Evolutionary conservation across 768 basidiomycete species (phyloP).

Genomic region (Auriscalpium orientale): DNA sequence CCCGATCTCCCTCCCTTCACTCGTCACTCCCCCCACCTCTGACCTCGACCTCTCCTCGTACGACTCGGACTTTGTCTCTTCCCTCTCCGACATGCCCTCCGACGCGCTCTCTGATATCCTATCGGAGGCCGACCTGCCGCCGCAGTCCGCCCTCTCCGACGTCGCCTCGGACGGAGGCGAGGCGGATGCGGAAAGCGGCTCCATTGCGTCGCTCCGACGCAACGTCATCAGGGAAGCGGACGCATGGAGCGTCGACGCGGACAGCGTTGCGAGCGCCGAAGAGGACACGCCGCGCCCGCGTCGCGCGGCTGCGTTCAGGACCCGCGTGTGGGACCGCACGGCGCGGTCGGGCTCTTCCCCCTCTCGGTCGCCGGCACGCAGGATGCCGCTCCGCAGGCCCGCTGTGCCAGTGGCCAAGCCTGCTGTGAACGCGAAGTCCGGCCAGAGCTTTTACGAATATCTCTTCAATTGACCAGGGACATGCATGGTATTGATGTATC

Average conservation of each 20-base stretch:
- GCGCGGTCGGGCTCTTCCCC: constrained; percentile 42
- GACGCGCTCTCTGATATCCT: constrained; percentile 16
- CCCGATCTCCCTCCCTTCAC: constrained; percentile 28
- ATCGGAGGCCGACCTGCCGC: constrained; percentile 17
- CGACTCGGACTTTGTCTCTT: constrained; percentile 39
- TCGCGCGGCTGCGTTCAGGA: constrained; percentile 20
- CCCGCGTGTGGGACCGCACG: constrained; percentile 22
- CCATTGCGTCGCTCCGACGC: constrained; percentile 5
- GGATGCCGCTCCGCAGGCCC: constrained; percentile 21
- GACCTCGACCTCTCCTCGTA: constrained; percentile 50
- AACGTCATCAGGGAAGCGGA: constrained; percentile 22
- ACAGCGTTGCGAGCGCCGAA: constrained; percentile 17
- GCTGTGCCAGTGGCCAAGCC: neutral
- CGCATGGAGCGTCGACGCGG: constrained; percentile 12
- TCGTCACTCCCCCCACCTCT: constrained; percentile 70
- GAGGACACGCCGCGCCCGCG: constrained; percentile 18
- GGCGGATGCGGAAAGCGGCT: constrained; percentile 17
- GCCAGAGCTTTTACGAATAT: constrained; percentile 9
- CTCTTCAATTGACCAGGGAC: constrained; percentile 7
- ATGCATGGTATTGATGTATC: too few species aligned
- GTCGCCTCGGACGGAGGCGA: constrained; percentile 25
- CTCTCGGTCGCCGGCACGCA: constrained; percentile 45
- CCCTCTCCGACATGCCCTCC: constrained; percentile 20
- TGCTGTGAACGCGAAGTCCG: neutral
- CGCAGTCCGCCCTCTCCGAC: constrained; percentile 13